phyloP scores from a whole-genome alignment of 495 filamentous ascomycete genomes.

The Podospora didyma region DNA sequence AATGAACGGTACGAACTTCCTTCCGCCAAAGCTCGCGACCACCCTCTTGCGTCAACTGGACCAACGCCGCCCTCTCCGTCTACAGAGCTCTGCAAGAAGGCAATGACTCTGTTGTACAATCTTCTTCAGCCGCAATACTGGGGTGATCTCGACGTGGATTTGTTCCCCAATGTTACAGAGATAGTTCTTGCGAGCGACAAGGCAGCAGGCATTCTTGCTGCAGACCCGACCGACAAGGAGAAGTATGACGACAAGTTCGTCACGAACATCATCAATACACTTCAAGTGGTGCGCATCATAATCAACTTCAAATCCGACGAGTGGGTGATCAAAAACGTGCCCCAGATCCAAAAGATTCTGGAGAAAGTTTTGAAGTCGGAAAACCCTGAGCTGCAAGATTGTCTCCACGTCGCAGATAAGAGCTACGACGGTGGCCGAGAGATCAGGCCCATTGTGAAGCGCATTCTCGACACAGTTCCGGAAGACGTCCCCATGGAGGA shows the following conservation, averaged over 20 bases:
- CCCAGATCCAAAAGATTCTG: conserved; percentile 76
- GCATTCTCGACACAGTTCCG: conserved; percentile 86
- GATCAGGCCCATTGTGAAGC: conserved; percentile 66
- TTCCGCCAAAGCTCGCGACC: conserved; percentile 60
- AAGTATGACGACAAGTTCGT: conserved; percentile 78
- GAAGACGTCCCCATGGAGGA: conserved; percentile 84
- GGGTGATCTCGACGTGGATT: conserved; percentile 86
- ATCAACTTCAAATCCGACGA: conserved; percentile 81
- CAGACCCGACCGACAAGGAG: conserved; percentile 77
- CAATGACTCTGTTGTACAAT: conserved; percentile 75
- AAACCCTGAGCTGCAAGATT: conserved; percentile 86
- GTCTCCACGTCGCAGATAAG: conserved; percentile 67
- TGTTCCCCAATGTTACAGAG: conserved; percentile 87
- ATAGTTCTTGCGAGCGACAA: conserved; percentile 69
- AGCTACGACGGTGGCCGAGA: conserved; percentile 58
- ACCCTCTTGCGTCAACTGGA: conserved; percentile 36
- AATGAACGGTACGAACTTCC: conserved; percentile 75
- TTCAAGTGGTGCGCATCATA: conserved; percentile 85
- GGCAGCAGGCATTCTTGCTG: conserved; percentile 64
- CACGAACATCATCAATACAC: conserved; percentile 83
- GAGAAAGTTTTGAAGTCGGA: conserved; percentile 88
- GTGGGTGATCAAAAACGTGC: conserved; percentile 76
- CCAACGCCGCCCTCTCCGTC: conserved; percentile 46
- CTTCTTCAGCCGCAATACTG: conserved; percentile 86
- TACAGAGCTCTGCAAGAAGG: conserved; percentile 80